Evolutionary conservation across 2,329 filamentous ascomycete genomes (phyloP).

Genomic region (Celoporthe dispersa): DNA sequence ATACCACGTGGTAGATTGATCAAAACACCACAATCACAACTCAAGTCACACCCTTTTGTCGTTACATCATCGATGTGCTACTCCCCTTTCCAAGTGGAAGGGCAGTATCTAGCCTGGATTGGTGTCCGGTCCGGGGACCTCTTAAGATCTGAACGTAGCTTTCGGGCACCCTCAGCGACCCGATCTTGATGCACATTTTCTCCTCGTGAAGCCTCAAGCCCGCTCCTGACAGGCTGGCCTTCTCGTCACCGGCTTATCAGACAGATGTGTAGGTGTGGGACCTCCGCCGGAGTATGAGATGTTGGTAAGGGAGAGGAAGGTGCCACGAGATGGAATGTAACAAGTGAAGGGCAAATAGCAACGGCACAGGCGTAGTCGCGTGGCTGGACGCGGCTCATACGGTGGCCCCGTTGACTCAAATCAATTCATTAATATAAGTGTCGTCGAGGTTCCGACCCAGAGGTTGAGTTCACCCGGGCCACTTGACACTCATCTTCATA

Average conservation of each 20-base stretch:
- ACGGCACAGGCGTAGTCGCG: conserved; percentile 1
- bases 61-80: conserved; percentile 6
- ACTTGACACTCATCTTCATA: not conserved
- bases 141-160: conserved; percentile 13
- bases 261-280: not conserved
- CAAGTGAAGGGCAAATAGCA: not conserved
- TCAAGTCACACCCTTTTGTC: conserved; percentile 12
- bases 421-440: conserved; percentile 12
- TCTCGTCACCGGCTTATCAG: conserved; percentile 8
- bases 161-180: conserved; percentile 12
- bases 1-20: conserved; percentile 15
- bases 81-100: not conserved
- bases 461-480: not conserved
- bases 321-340: conserved; percentile 29
- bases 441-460: not conserved
- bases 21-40: not conserved
- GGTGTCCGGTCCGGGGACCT: not conserved
- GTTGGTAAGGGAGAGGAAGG: conserved; percentile 17
- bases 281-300: not conserved
- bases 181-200: not conserved
- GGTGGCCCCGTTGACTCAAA: conserved; percentile 8
- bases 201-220: not conserved
- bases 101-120: not conserved
- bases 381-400: conserved; percentile 5
- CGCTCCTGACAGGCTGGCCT: not conserved